Percentiles rank a stretch among this genome's conserved stretches.
Evolutionary conservation across 495 filamentous ascomycete genomes (phyloP).

Genomic region (Neurospora hispaniola): DNA sequence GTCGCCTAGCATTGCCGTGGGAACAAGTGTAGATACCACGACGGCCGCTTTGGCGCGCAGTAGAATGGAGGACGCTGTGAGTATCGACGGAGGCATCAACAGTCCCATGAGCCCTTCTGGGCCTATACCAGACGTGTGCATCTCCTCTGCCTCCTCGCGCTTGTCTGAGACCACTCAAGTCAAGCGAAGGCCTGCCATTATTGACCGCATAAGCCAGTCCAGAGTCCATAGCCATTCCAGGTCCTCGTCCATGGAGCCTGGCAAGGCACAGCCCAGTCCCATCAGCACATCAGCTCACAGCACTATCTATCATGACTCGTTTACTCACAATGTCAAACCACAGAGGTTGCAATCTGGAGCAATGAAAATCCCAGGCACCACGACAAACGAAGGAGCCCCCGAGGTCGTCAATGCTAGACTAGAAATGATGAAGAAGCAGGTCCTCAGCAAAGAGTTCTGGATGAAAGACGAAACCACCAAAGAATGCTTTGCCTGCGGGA

Average conservation of each 20-base stretch:
- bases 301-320: slow-evolving; percentile 41
- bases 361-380: slow-evolving; percentile 43
- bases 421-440: slow-evolving; percentile 65
- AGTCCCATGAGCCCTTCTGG: slow-evolving; percentile 33
- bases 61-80: slow-evolving; percentile 30
- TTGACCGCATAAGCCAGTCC: slow-evolving; percentile 45
- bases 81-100: slow-evolving; percentile 30
- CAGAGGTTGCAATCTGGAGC: slow-evolving; percentile 33
- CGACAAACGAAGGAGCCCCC: slow-evolving; percentile 43
- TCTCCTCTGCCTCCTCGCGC: slow-evolving; percentile 16
- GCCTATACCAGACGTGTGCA: slow-evolving; percentile 21
- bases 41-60: slow-evolving; percentile 20
- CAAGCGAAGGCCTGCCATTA: slow-evolving; percentile 31
- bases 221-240: slow-evolving; percentile 42
- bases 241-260: slow-evolving; percentile 51
- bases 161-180: slow-evolving; percentile 15
- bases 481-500: slow-evolving; percentile 88
- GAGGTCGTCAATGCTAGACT: slow-evolving; percentile 51
- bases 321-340: slow-evolving; percentile 32
- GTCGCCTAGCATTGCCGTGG: slow-evolving; percentile 9
- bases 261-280: slow-evolving; percentile 40
- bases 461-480: slow-evolving; percentile 99
- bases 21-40: slow-evolving; percentile 29
- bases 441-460: slow-evolving; percentile 93
- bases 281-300: slow-evolving; percentile 46